These are phyloP conservation scores for Paramecium tetraurelia DNA, from an alignment of 73 alveolate genomes.

Conservation along the genomic window DNA sequence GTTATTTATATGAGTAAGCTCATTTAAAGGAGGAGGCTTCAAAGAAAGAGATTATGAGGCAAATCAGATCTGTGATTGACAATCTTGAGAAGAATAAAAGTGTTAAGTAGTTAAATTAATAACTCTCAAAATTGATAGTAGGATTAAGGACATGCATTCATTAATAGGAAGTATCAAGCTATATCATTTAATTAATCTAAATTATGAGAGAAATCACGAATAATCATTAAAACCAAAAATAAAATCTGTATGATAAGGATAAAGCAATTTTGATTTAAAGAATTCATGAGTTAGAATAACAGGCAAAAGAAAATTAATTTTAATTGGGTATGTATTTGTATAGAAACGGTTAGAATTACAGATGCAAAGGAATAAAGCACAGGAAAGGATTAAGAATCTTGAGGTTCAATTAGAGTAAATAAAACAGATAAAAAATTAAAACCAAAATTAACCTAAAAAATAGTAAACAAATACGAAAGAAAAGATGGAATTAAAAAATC, in stretches of 20 bases:
- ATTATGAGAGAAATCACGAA: background rate
- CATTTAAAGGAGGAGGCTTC: slow-evolving; percentile 37
- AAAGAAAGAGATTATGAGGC: background rate
- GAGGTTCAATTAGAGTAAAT: background rate
- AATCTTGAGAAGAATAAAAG: background rate
- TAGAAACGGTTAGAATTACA: background rate
- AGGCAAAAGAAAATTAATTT: background rate
- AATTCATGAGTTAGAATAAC: background rate
- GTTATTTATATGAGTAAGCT: background rate
- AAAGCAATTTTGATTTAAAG: background rate
- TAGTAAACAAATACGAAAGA: background rate
- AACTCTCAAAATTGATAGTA: background rate
- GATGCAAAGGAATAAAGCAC: background rate
- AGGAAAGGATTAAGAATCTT: background rate
- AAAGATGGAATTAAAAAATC: background rate
- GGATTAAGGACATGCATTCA: slow-evolving; percentile 17
- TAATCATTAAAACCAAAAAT: background rate
- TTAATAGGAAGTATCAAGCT: slow-evolving; percentile 1
- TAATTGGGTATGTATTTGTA: background rate
- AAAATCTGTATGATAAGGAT: background rate
- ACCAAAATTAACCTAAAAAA: background rate
- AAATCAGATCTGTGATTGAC: background rate
- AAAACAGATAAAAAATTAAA: background rate
- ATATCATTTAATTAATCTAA: background rate
- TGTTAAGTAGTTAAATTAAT: background rate